Percentiles rank a stretch among this genome's conserved stretches.
Evolutionary conservation across 495 filamentous ascomycete species (phyloP).

Genomic region (Neurospora sp.): DNA sequence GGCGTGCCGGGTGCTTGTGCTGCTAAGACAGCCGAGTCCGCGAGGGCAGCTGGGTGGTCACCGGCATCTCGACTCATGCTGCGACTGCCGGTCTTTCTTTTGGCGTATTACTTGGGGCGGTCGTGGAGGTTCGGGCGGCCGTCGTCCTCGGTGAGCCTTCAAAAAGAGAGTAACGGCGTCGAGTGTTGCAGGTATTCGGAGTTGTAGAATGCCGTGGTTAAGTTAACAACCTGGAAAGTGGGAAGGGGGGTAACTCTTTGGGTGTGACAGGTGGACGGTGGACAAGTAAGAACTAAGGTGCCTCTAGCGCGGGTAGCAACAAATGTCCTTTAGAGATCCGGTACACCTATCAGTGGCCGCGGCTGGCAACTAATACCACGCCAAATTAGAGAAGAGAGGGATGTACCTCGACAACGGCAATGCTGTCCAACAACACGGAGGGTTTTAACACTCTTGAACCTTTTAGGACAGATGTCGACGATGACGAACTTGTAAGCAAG

Average conservation of each 20-base stretch:
- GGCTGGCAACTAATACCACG: neutral
- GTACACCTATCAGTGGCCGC: neutral
- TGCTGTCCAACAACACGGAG: neutral
- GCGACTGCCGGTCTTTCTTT: slow-evolving; percentile 4
- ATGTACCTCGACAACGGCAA: neutral
- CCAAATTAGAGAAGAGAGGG: neutral
- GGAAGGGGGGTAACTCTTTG: neutral
- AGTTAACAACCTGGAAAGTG: neutral
- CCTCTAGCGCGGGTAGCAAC: neutral
- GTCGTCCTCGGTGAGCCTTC: neutral
- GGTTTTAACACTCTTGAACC: neutral
- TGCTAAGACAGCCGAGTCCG: slow-evolving; percentile 24
- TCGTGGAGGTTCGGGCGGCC: neutral
- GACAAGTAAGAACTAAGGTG: neutral
- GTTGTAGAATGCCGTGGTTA: neutral
- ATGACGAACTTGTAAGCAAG: neutral
- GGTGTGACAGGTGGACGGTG: neutral
- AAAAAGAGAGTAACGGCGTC: neutral
- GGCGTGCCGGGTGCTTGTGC: slow-evolving; percentile 8
- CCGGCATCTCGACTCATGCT: slow-evolving; percentile 37
- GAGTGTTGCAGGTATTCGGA: neutral
- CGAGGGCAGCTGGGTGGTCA: slow-evolving; percentile 18
- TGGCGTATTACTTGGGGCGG: neutral
- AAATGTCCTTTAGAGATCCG: neutral
- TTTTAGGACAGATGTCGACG: neutral